Evolutionary conservation across 352 stramenopile species (phyloP), one percentile per base, ranked within the genome.

Genomic region (Saprolegnia parasitica): DNA sequence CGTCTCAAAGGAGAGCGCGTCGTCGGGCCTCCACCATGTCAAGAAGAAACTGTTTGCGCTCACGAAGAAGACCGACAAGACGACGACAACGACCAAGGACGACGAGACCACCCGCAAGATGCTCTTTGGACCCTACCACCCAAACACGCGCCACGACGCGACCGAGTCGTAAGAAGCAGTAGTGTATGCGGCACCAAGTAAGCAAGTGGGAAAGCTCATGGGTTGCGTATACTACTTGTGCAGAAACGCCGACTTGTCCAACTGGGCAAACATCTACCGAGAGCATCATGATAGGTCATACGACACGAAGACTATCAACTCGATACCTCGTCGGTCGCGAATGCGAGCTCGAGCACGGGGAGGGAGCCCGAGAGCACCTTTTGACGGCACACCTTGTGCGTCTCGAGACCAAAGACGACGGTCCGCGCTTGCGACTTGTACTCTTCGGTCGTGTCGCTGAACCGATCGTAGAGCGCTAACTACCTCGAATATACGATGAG

Each of bases 1-100:
- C 67, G 76, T 93, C 4, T 91, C 84, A 4, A 93, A 92, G 29
- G 82, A 91, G 74, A 93, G 73, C 46, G 84, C 84, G 32, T 93
- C 87, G 4, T 89, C 84, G 6, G 84, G 87, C 9, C 78, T 95
- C 3, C 91, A 83, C 4, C 84, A 95, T 55, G 91, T 93, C 71
- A 93, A 93, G 35, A 92, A 95, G 77, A 91, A 91, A 37, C 56
- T 95, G 20, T 65, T 95, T 1, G 91, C 58, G 58, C 58, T 56
- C 58, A 56, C 37, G 40, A 55, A 56, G 21, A 67, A 40, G 26
- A 23, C 23, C 58, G 50, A 67, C 13, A 67, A 67, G 26, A 21
- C 47, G 8, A 16, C 47, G 9, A 56, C 9, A 16, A 56, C 56
- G 8, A 64, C 46, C 29, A 64, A 64, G 39, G 58, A 56, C 4